These are phyloP conservation scores for Suhomyces bolitotheri DNA, from an alignment of 1,139 yeast genomes.

Conservation along the genomic window DNA sequence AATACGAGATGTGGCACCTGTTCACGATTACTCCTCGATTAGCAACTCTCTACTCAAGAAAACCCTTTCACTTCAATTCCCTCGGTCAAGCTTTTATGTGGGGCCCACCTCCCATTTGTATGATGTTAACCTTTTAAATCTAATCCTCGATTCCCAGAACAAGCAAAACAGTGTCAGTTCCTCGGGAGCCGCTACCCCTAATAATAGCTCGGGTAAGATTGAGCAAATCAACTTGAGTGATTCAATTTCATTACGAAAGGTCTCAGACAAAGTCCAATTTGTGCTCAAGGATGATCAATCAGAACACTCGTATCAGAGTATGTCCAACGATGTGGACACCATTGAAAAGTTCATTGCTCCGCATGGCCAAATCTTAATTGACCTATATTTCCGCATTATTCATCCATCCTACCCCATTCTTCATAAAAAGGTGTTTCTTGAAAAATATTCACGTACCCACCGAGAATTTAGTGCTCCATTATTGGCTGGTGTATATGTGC, in stretches of 20 bases:
- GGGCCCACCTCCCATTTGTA: conserved; percentile 71
- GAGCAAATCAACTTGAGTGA: conserved; percentile 66
- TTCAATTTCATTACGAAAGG: conserved; percentile 63
- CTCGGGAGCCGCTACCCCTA: conserved; percentile 6
- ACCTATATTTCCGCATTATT: conserved; percentile 69
- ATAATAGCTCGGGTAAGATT: conserved; percentile 33
- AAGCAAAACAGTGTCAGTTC: conserved; percentile 11
- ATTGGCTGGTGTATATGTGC: conserved; percentile 70
- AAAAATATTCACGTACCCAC: conserved; percentile 73
- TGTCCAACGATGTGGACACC: conserved; percentile 68
- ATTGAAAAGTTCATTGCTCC: conserved; percentile 76
- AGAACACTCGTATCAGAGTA: conserved; percentile 57
- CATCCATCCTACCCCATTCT: conserved; percentile 79
- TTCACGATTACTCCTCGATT: conserved; percentile 56
- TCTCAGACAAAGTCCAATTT: conserved; percentile 64
- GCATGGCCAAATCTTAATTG: conserved; percentile 70
- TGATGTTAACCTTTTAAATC: conserved; percentile 57
- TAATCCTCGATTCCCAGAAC: conserved; percentile 48
- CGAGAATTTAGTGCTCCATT: conserved; percentile 77
- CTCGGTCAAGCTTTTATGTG: conserved; percentile 72
- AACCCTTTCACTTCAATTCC: conserved; percentile 59
- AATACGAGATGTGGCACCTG: conserved; percentile 53
- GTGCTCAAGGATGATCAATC: conserved; percentile 71
- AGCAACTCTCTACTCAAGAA: conserved; percentile 47
- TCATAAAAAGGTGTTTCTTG: conserved; percentile 74